Evolutionary conservation across 768 basidiomycete genomes (phyloP), one percentile per base, ranked within the genome.

Genomic region (Boletus sp.): DNA sequence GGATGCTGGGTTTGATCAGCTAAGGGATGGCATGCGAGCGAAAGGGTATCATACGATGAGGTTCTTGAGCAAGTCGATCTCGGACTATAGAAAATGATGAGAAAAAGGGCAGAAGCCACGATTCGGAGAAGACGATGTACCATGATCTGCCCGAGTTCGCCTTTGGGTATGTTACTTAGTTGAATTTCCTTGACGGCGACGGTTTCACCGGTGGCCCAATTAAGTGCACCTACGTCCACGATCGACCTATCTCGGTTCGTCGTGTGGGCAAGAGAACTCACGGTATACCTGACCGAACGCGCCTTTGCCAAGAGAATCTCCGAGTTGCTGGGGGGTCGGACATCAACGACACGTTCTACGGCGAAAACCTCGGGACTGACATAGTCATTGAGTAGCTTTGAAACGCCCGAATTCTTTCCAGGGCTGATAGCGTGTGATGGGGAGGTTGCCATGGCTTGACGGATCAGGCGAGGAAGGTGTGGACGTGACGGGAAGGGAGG

Each of bases 131-230:
- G 48, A 58, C 41, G 30, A 58, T 32, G 32, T 67, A 94, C 94
- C 96, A 98, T 98, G 69, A 99, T 98, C 75, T 98, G 95, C 18
- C 90, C 89, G 39, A 99, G 82, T 70, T 98, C 94, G 54, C 86
- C 83, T 71, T 93, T 92, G 4, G 95, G 91, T 57, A 99, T 95
- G 71, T 92, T 94, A 72, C 86, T 89, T 59, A 99, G 76, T 70
- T 92, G 90, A 63, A 99, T 96, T 73, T 98, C 95, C 80, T 99
- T 99, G 67, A 99, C 90, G 3, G 97, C 97, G 41, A 98, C 96
- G 3, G 96, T 97, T 77, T 98, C 97, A 28, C 97, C 97, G 28
- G 94, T 98, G 15, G 91, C 89, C 89, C 93, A 94, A 66, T 96
- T 95, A 68, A 96, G 76, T 47, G 90, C 91, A 63, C 91, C 91